Base-by-base conservation (phyloP, 2,329 filamentous ascomycete genomes). In the Cladosporium phlei region DNA sequence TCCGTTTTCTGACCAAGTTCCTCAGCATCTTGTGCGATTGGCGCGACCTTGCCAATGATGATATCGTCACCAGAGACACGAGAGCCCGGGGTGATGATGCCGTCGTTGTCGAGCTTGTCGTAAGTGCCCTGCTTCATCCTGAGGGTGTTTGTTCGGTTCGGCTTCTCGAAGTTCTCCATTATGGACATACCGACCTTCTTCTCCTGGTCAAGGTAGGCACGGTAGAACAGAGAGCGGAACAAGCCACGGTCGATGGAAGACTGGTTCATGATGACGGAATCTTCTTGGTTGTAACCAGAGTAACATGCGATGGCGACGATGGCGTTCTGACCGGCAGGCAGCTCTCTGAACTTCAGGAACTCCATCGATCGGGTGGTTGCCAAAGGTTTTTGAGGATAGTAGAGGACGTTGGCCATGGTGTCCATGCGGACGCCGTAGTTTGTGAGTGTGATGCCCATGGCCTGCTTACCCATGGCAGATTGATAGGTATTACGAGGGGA, bases 191-290 rank as follows among this genome's bases (percentile, higher is more conserved):
- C 93, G 22, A 98, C 85, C 55, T 88, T 85, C 77, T 97, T 97
- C 72, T 98, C 93, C 55, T 89, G 88, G 63, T 98, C 93, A 24
- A 89, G 94, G 69, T 98, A 98, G 9, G 91, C 89, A 57, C 94
- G 84, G 79, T 95, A 98, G 75, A 97, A 98, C 46, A 98, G 72
- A 78, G 89, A 96, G 62, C 94, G 82, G 83, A 98, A 98, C 4
- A 98, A 77, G 53, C 93, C 93, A 62, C 93, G 86, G 68, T 98
- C 93, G 61, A 98, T 97, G 69, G 89, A 95, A 72, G 89, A 96
- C 73, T 98, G 93, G 69, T 98, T 98, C 93, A 98, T 97, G 61
- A 98, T 95, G 57, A 98, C 91, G 56, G 93, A 98, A 82, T 98
- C 93, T 88, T 98, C 93, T 67, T 98, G 94, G 69, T 98, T 98